These are phyloP conservation scores for Salinomyces thailandicus DNA, from an alignment of 2,329 filamentous ascomycete species.

Conservation along the genomic window DNA sequence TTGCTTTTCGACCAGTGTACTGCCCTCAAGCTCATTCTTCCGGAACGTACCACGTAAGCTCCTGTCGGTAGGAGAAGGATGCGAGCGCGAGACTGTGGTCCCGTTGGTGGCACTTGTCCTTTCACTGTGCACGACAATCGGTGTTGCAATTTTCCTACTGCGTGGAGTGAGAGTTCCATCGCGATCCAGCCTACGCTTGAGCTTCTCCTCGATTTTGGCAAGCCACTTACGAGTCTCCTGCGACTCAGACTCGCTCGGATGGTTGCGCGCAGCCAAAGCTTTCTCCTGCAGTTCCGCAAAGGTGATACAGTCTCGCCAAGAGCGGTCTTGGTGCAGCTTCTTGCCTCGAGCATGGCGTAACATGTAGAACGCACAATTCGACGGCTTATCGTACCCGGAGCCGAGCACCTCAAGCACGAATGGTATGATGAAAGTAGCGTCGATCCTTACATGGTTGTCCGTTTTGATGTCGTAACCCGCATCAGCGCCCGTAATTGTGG, in stretches of 20 bases:
- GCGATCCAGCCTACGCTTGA: conserved; percentile 22
- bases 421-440: conserved; percentile 54
- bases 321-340: conserved; percentile 69
- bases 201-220: conserved; percentile 42
- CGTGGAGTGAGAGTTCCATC: conserved; percentile 12
- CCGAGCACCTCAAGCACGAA: conserved; percentile 72
- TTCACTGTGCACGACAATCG: background rate
- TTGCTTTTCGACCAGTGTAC: conserved; percentile 1
- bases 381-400: conserved; percentile 64
- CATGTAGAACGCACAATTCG: conserved; percentile 59
- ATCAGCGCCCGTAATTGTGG: conserved; percentile 19
- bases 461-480: conserved; percentile 15
- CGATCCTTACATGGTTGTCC: conserved; percentile 23
- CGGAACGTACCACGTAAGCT: too few relatives aligned
- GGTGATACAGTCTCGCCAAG: conserved; percentile 55
- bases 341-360: conserved; percentile 65
- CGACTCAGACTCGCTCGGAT: conserved; percentile 43
- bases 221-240: conserved; percentile 55
- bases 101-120: too few relatives aligned
- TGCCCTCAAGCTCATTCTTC: conserved; percentile 3
- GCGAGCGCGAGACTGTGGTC: too few relatives aligned
- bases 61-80: too few relatives aligned
- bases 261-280: conserved; percentile 47
- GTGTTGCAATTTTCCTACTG: conserved; percentile 5
- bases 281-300: conserved; percentile 60